Evolutionary conservation across 2,329 filamentous ascomycete genomes (phyloP).

Genomic region (Didymellaceae sp.): DNA sequence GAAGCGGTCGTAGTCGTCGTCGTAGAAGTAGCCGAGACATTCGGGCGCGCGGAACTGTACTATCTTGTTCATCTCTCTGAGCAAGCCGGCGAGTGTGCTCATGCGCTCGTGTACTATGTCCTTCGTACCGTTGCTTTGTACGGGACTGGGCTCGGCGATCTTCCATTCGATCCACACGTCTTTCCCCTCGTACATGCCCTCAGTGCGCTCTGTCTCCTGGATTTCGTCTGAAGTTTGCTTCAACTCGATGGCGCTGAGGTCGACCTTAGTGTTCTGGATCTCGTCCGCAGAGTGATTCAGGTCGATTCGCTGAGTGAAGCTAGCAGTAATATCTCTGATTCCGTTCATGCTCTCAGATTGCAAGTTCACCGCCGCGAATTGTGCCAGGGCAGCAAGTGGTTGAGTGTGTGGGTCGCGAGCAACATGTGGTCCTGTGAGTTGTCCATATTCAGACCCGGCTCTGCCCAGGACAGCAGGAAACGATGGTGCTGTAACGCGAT

Average conservation of each 20-base stretch:
- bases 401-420: not conserved
- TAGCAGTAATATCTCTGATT: conserved; percentile 32
- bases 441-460: not conserved
- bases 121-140: conserved; percentile 27
- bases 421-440: not conserved
- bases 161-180: conserved; percentile 51
- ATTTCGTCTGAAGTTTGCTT: not conserved
- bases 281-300: conserved; percentile 29
- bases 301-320: conserved; percentile 31
- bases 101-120: conserved; percentile 40
- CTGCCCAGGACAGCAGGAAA: not conserved
- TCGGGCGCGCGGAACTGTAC: conserved; percentile 40
- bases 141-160: conserved; percentile 30
- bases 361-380: conserved; percentile 46
- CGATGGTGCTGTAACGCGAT: conserved; percentile 10
- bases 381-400: conserved; percentile 38
- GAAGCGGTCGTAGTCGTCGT: conserved; percentile 50
- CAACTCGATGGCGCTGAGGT: not conserved
- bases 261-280: conserved; percentile 33
- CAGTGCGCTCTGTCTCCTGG: conserved; percentile 30
- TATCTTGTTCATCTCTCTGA: conserved; percentile 23
- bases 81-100: conserved; percentile 39
- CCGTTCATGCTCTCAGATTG: conserved; percentile 38
- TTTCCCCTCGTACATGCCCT: conserved; percentile 20
- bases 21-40: conserved; percentile 47